These are phyloP conservation scores for Globisporangium emineosum DNA, from an alignment of 352 stramenopile species.

Conservation along the genomic window DNA sequence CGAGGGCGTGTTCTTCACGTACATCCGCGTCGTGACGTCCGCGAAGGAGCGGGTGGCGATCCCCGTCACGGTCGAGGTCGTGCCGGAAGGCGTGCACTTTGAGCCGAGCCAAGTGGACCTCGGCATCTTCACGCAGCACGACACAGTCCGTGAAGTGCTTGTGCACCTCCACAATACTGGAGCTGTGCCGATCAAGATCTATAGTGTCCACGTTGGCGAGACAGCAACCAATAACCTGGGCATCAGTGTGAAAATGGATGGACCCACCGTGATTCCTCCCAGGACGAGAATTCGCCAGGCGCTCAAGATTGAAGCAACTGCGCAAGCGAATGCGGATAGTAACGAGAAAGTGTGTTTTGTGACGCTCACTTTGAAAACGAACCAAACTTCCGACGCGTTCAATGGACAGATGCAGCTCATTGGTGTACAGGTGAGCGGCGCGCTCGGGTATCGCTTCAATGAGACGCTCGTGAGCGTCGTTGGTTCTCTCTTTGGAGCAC, in stretches of 20 bases:
- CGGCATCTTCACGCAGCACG: conserved; percentile 27
- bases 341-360: conserved; percentile 15
- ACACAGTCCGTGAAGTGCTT: conserved; percentile 24
- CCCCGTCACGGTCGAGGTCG: conserved; percentile 34
- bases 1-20: conserved; percentile 32
- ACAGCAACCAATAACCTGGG: conserved; percentile 25
- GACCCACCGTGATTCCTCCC: conserved; percentile 30
- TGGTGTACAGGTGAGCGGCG: conserved; percentile 24
- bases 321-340: neutral
- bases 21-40: conserved; percentile 29
- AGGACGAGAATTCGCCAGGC: conserved; percentile 30
- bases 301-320: conserved; percentile 26
- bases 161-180: conserved; percentile 44
- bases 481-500: neutral
- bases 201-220: conserved; percentile 27
- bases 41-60: conserved; percentile 23
- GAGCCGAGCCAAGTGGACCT: conserved; percentile 33
- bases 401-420: conserved; percentile 24
- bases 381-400: conserved; percentile 21
- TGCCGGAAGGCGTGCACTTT: conserved; percentile 36
- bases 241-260: conserved; percentile 29
- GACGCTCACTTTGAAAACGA: conserved; percentile 38
- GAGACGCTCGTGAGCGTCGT: conserved; percentile 30
- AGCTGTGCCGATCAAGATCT: conserved; percentile 33
- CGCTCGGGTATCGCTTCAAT: conserved; percentile 23